These are phyloP conservation scores for Hypoxylon sp. DNA, from an alignment of 2,329 filamentous ascomycete genomes.

Conservation along the genomic window DNA sequence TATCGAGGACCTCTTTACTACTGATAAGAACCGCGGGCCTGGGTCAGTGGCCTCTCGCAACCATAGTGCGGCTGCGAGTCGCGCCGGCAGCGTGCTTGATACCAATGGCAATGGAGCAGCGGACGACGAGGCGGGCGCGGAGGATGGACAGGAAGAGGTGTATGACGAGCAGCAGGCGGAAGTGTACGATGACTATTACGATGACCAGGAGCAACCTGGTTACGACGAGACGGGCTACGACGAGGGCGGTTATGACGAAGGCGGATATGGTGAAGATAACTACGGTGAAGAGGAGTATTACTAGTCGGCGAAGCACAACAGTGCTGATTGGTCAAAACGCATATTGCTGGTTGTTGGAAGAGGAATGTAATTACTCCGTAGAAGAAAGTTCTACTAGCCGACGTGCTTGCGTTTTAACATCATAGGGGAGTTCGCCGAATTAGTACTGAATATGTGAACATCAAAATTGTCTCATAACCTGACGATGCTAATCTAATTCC, in stretches of 20 bases:
- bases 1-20: constrained; percentile 69
- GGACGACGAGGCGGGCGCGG: constrained; percentile 54
- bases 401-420: neutral
- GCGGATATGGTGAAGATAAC: constrained; percentile 57
- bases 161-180: constrained; percentile 55
- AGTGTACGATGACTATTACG: constrained; percentile 55
- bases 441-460: constrained; percentile 1
- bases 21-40: constrained; percentile 60
- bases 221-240: constrained; percentile 55
- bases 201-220: constrained; percentile 53
- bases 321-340: neutral
- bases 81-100: constrained; percentile 47
- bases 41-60: constrained; percentile 63
- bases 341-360: neutral
- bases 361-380: neutral
- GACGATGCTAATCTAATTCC: neutral
- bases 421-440: neutral
- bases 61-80: constrained; percentile 61
- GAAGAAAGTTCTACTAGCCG: neutral
- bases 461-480: neutral
- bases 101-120: constrained; percentile 16
- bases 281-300: constrained; percentile 51
- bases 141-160: constrained; percentile 54
- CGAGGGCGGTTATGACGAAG: constrained; percentile 57
- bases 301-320: constrained; percentile 17